These are phyloP conservation scores for Globisporangium barbulae DNA, from an alignment of 352 stramenopile species.

Conservation along the genomic window DNA sequence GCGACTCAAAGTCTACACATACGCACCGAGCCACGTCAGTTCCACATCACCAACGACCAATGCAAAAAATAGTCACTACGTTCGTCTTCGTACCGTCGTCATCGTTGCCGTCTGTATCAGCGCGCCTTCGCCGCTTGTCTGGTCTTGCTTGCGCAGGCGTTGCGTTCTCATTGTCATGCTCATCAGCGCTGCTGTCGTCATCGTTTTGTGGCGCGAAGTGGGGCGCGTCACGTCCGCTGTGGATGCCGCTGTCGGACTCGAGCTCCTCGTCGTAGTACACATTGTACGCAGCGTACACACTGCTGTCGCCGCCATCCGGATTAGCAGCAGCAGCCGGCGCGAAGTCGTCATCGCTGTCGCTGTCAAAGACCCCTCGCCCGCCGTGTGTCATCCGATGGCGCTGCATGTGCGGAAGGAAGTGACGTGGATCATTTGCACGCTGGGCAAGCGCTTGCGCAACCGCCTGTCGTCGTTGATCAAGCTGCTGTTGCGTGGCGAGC, in stretches of 20 bases:
- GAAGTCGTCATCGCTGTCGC: constrained; percentile 7
- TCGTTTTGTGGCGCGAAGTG: not conserved
- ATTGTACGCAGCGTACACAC: constrained; percentile 18
- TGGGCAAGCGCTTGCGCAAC: no score
- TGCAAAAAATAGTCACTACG: no score
- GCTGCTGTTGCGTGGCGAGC: no score
- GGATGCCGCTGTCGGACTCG: not conserved
- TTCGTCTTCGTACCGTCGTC: not conserved
- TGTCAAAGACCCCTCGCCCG: constrained; percentile 1
- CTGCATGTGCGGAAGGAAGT: no score
- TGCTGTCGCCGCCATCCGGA: not conserved
- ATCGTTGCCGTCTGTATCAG: not conserved
- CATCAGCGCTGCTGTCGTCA: not conserved
- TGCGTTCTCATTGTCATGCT: not conserved
- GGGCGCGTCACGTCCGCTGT: not conserved
- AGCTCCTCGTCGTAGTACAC: constrained; percentile 19
- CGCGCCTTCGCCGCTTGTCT: not conserved
- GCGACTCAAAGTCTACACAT: constrained; percentile 40
- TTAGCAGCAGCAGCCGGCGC: not conserved
- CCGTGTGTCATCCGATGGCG: no score
- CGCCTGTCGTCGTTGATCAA: no score
- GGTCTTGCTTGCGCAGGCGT: no score
- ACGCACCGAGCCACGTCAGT: not conserved
- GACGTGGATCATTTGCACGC: no score
- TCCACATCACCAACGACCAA: not conserved